A percentile compares a stretch with the other conserved stretches of the same genome.
phyloP scores from a whole-genome alignment of 2,329 filamentous ascomycete species.

The Dothideomycetes sp. region DNA sequence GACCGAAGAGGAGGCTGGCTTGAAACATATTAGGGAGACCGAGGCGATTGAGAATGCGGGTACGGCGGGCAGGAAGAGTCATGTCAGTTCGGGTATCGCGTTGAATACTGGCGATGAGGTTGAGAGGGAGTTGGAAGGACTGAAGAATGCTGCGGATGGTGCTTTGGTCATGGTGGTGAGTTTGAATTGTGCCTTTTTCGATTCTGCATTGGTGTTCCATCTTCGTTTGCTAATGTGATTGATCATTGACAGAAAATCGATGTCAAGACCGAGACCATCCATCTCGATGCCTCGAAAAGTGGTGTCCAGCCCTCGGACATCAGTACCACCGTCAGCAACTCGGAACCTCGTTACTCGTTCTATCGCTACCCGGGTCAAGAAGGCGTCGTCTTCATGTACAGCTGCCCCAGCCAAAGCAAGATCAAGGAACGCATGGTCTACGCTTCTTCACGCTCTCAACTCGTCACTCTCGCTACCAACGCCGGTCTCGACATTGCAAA shows the following conservation, averaged over 20 bases:
- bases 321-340: conserved; percentile 50
- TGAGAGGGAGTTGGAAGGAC: conserved; percentile 50
- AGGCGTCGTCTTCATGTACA: conserved; percentile 70
- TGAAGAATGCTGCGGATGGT: conserved; percentile 45
- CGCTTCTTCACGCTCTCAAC: conserved; percentile 51
- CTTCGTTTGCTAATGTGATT: conserved; percentile 24
- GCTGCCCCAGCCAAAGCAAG: conserved; percentile 60
- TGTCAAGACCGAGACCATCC: conserved; percentile 57
- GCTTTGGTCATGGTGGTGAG: conserved; percentile 55
- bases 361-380: conserved; percentile 56
- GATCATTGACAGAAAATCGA: conserved; percentile 73
- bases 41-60: conserved; percentile 69
- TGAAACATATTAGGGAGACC: conserved; percentile 63
- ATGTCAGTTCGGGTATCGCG: conserved; percentile 38
- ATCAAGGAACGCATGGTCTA: conserved; percentile 85
- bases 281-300: conserved; percentile 49
- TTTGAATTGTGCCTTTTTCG: conserved; percentile 30
- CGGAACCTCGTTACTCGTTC: conserved; percentile 69
- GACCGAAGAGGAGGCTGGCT: conserved; percentile 65
- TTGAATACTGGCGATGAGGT: conserved; percentile 54
- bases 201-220: conserved; percentile 1
- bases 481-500: conserved; percentile 59
- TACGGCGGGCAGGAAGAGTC: conserved; percentile 48
- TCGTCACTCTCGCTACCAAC: conserved; percentile 56
- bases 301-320: conserved; percentile 52